Conservation (phyloP, 2,329 filamentous ascomycete species). For the Drechslerella coelobrocha region DNA sequence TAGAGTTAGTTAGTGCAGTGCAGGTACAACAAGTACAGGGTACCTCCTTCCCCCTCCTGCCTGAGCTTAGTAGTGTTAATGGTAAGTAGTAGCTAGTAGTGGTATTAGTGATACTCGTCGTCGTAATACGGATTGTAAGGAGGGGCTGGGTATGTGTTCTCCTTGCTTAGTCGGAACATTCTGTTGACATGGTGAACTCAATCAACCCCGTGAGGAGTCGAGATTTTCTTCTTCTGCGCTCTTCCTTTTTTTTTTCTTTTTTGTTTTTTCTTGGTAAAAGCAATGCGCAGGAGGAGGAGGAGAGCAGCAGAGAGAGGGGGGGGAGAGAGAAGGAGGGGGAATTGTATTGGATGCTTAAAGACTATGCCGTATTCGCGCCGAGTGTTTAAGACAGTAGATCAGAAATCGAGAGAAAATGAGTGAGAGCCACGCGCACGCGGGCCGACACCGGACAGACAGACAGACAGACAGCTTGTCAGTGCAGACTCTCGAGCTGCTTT, state of each 20-base stretch:
- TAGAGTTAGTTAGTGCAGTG: too few species aligned
- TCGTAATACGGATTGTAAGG: neutral
- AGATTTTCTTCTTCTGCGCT: neutral
- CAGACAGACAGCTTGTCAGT: too few species aligned
- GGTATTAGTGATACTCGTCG: neutral
- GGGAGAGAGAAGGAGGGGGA: neutral
- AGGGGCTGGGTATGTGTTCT: neutral
- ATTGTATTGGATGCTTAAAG: neutral
- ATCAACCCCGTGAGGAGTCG: too few species aligned
- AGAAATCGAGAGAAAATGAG: neutral
- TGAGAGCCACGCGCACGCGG: slow-evolving; percentile 1
- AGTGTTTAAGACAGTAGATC: neutral
- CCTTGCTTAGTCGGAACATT: neutral
- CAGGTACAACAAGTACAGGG: too few species aligned
- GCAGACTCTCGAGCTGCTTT: too few species aligned
- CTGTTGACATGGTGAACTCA: neutral
- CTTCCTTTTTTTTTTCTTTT: too few species aligned
- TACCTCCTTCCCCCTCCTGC: too few species aligned
- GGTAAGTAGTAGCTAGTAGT: neutral
- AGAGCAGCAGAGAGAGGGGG: too few species aligned
- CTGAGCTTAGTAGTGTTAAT: too few species aligned
- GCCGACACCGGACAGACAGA: too few species aligned
- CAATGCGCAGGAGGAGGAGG: too few species aligned
- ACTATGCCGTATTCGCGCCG: neutral
- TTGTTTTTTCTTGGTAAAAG: too few species aligned